Conservation (phyloP, 148 eudicot species). For the Mesembryanthemum crystallinum region DNA sequence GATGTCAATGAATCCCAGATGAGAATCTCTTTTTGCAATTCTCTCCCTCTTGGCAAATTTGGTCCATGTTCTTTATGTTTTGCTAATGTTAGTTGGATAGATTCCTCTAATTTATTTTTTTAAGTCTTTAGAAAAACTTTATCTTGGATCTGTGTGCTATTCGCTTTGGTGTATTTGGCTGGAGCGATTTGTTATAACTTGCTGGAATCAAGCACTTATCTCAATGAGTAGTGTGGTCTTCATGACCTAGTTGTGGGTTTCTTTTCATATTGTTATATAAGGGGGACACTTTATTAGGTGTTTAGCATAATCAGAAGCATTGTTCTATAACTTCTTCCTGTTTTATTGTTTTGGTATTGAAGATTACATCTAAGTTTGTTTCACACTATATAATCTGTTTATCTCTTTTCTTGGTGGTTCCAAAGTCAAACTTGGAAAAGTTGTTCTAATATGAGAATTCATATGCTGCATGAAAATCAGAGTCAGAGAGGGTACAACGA, state of each 20-base stretch:
- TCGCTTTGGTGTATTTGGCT: background rate
- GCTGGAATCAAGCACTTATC: background rate
- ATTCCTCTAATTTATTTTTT: background rate
- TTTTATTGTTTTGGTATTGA: background rate
- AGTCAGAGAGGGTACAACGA: conserved; percentile 84
- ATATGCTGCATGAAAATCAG: conserved; percentile 38
- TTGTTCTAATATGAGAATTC: background rate
- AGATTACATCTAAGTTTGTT: background rate
- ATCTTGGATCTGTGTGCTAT: background rate
- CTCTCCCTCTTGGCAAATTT: background rate
- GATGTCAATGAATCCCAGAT: background rate
- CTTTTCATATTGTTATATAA: background rate
- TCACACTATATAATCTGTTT: background rate
- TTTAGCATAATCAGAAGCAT: background rate
- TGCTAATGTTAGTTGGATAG: background rate
- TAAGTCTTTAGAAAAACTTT: background rate
- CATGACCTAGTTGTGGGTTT: background rate
- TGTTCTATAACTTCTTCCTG: background rate
- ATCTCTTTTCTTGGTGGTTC: background rate
- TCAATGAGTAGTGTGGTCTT: background rate
- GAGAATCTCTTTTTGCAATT: background rate
- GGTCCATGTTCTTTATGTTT: background rate
- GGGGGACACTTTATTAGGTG: background rate
- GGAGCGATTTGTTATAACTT: background rate
- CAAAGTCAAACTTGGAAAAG: background rate